Conservation (phyloP, 2,329 filamentous ascomycete genomes). For the Clarireedia paspali region DNA sequence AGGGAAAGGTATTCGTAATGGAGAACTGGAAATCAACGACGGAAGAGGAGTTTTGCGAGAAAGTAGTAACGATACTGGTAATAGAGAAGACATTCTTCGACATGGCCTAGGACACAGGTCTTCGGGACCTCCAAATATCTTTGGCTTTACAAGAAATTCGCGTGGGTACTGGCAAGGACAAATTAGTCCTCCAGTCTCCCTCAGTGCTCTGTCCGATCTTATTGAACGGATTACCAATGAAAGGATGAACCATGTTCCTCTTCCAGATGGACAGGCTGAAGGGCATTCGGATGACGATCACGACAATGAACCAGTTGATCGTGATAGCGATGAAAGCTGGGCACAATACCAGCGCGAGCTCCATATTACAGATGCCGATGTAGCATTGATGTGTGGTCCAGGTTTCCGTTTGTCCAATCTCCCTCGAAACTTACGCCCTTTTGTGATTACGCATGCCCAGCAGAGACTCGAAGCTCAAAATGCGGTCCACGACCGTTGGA, state of each 20-base stretch:
- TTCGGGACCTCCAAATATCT: slow-evolving; percentile 11
- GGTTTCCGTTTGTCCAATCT: slow-evolving; percentile 21
- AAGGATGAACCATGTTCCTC: not conserved
- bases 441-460: slow-evolving; percentile 22
- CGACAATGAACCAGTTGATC: not conserved
- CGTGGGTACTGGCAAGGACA: slow-evolving; percentile 24
- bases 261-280: not conserved
- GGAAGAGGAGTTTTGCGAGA: slow-evolving; percentile 52
- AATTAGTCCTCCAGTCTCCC: slow-evolving; percentile 20
- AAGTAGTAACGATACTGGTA: slow-evolving; percentile 51
- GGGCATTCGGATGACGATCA: not conserved
- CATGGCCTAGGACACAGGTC: slow-evolving; percentile 22
- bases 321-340: not conserved
- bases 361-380: slow-evolving; percentile 26
- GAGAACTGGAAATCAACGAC: slow-evolving; percentile 56
- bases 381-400: slow-evolving; percentile 22
- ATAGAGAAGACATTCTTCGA: slow-evolving; percentile 53
- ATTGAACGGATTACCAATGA: slow-evolving; percentile 12
- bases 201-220: slow-evolving; percentile 10
- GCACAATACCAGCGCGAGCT: slow-evolving; percentile 22
- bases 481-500: slow-evolving; percentile 62
- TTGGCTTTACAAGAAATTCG: slow-evolving; percentile 1
- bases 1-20: slow-evolving; percentile 60
- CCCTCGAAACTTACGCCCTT: slow-evolving; percentile 13
- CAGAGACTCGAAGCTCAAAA: slow-evolving; percentile 20